Base-by-base conservation (phyloP, 169 alveolate species). In the Plasmodium gonderi region DNA sequence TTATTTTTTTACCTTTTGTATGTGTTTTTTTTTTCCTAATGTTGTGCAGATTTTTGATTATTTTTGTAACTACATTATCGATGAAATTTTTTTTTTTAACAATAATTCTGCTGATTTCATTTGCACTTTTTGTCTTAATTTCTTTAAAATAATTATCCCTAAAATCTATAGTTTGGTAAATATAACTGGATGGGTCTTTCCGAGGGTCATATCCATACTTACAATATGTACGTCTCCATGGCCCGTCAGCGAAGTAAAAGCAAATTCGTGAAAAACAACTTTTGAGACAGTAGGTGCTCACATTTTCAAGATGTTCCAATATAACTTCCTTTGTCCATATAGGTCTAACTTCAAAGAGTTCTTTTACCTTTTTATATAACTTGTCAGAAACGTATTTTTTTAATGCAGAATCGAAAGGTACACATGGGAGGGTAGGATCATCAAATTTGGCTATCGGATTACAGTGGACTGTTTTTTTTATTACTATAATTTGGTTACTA, bases 141-240 rank as follows among this genome's bases (percentile, higher is more conserved):
- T 91, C 91, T 38, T 95, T 81, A 38, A 80, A 80, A 74, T 90
- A 91, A 38, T 92, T 94, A 38, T 94, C 95, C 47, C 96, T 77
- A 68, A 94, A 94, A 72, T 94, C 96, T 54, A 94, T 51, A 5
- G 96, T 94, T 77, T 94, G 96, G 45, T 94, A 94, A n/a, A 91
- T 90, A 80, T 94, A 91, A 40, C 95, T 91, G 47, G 92, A 75
- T 6, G 95, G 92, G 38, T 94, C 95, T 11, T 91, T 94, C 68
- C 96, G 90, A 23, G 96, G 96, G 45, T 94, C 96, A 67, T 94
- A 94, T 2, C 96, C 96, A 42, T 91, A 80, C 80, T 92, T 91
- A 68, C 96, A 94, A n/a, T 91, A 83, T 40, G 95, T 91, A 31
- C 95, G 94, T 64, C 96, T 94, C 96, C 96, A 94, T 11, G 96